Evolutionary conservation across 2,329 filamentous ascomycete genomes (phyloP).

Genomic region (Trichoderma arundinaceum): DNA sequence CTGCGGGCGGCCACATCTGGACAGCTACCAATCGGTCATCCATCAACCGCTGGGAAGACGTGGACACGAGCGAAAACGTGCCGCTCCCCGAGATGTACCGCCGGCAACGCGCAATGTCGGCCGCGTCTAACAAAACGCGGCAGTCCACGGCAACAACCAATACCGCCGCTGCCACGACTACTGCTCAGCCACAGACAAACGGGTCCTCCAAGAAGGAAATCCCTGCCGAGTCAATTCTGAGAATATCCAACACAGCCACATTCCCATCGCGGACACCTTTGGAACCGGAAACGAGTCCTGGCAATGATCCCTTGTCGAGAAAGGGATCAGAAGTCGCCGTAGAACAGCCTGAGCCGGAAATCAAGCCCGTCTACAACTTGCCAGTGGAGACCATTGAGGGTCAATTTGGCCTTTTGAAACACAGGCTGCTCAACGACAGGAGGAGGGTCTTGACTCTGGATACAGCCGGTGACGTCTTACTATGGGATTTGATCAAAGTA

Average conservation of each 20-base stretch:
- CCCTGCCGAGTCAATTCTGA: constrained; percentile 75
- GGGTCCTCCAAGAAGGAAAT: constrained; percentile 66
- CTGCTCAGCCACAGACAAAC: constrained; percentile 44
- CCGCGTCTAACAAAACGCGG: constrained; percentile 47
- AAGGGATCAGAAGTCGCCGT: constrained; percentile 43
- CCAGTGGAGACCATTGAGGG: constrained; percentile 88
- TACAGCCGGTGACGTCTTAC: constrained; percentile 89
- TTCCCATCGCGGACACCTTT: constrained; percentile 66
- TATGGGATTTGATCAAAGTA: constrained; percentile 93
- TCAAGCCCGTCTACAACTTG: constrained; percentile 68
- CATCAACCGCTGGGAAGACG: constrained; percentile 88
- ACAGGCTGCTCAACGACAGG: constrained; percentile 88
- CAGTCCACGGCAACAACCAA: constrained; percentile 34
- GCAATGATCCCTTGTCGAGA: constrained; percentile 52
- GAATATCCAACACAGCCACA: constrained; percentile 81
- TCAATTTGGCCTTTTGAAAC: constrained; percentile 93
- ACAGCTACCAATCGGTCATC: constrained; percentile 88
- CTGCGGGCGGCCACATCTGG: constrained; percentile 81
- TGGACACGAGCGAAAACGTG: constrained; percentile 77
- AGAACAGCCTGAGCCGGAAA: constrained; percentile 42
- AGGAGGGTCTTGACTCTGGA: constrained; percentile 89
- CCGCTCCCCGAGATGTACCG: constrained; percentile 64
- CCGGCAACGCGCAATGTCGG: constrained; percentile 55
- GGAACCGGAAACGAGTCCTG: constrained; percentile 61
- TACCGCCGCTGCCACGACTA: neutral